A percentile compares a stretch with the other conserved stretches of the same genome.
Evolutionary conservation across 2,329 filamentous ascomycete genomes (phyloP).

Genomic region (Aureobasidium uvarum): DNA sequence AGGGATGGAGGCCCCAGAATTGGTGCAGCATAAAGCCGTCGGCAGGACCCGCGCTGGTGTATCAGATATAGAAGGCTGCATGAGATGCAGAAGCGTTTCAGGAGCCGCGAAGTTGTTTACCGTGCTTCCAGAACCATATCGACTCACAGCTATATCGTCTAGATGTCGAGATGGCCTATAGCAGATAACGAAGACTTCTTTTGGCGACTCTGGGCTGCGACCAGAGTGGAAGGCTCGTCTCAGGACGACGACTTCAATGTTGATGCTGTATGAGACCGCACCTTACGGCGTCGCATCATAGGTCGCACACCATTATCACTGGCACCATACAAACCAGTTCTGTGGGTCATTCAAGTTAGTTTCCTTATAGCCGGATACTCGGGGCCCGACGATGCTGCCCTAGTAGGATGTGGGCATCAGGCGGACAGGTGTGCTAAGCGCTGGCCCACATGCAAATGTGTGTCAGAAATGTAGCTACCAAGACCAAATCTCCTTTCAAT

Average conservation of each 20-base stretch:
- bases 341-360: not conserved
- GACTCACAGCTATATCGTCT: not conserved
- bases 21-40: conserved; percentile 8
- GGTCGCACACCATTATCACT: conserved; percentile 16
- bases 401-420: conserved; percentile 8
- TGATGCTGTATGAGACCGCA: not conserved
- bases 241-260: not conserved
- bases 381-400: not conserved
- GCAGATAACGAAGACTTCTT: not conserved
- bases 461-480: not conserved
- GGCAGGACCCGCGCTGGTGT: conserved; percentile 22
- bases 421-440: conserved; percentile 15
- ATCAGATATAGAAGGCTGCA: conserved; percentile 23
- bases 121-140: conserved; percentile 8
- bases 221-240: not conserved
- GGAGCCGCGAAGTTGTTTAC: conserved; percentile 10
- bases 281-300: conserved; percentile 5
- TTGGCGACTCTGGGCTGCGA: not conserved
- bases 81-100: conserved; percentile 22
- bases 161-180: not conserved
- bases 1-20: conserved; percentile 13
- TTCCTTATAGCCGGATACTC: conserved; percentile 10
- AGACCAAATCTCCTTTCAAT: not conserved
- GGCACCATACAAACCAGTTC: not conserved
- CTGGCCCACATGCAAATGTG: conserved; percentile 1